Conservation (phyloP, 805 yeast species). For the Myxozyma monticola region DNA sequence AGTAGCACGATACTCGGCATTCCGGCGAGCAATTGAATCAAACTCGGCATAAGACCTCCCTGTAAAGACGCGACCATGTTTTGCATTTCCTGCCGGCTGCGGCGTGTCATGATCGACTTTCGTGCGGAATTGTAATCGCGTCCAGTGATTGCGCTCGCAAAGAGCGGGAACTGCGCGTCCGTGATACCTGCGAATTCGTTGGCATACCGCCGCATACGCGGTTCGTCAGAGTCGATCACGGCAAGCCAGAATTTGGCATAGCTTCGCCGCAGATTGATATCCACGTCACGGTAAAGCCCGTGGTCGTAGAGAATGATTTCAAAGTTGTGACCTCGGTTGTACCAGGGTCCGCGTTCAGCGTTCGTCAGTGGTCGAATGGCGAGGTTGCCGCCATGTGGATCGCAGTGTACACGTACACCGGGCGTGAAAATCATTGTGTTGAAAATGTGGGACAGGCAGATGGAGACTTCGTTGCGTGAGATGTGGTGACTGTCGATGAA, state of each 20-base stretch:
- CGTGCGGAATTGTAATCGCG: constrained; percentile 74
- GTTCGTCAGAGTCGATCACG: constrained; percentile 66
- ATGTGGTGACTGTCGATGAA: constrained; percentile 65
- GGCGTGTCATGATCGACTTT: constrained; percentile 53
- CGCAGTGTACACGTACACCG: constrained; percentile 90
- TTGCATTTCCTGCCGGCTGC: constrained; percentile 63
- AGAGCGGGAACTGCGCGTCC: constrained; percentile 68
- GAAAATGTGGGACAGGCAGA: constrained; percentile 85
- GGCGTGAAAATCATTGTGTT: constrained; percentile 95
- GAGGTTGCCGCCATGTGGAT: constrained; percentile 96
- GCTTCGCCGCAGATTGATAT: constrained; percentile 70
- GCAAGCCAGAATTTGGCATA: constrained; percentile 95
- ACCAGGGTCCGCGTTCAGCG: constrained; percentile 32
- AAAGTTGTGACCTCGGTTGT: constrained; percentile 62
- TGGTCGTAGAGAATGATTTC: constrained; percentile 93
- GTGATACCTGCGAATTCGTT: constrained; percentile 78
- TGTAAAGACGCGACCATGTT: constrained; percentile 66
- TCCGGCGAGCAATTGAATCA: constrained; percentile 74
- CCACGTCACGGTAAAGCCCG: constrained; percentile 85
- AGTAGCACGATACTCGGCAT: constrained; percentile 85
- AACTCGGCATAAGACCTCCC: constrained; percentile 62
- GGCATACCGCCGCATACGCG: constrained; percentile 71
- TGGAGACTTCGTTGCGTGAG: constrained; percentile 73
- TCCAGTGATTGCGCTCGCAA: constrained; percentile 94
- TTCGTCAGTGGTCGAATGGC: constrained; percentile 60